Evolutionary conservation across 108 stramenopile species (phyloP), one percentile per base, ranked within the genome.

Genomic region (Nannochloropsis salina): DNA sequence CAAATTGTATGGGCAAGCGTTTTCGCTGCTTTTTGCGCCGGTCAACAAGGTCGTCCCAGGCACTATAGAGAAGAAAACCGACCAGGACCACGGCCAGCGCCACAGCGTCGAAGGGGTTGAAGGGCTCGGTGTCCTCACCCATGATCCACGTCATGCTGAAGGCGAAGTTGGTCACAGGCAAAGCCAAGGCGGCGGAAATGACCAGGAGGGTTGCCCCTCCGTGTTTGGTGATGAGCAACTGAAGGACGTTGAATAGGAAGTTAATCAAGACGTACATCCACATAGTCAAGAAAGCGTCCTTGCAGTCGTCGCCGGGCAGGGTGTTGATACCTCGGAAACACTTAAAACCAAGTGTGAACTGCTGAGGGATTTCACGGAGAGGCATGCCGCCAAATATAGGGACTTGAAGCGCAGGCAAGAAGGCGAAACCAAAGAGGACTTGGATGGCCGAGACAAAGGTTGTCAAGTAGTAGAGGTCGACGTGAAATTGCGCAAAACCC

Each of bases 101-200:
- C 8, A 51, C 83, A 1, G 83, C 22, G 84, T 87, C 87, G n/a
- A 40, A 80, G 42, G 44, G 31, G 43, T 41, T 85, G 80, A 87
- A 85, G 22, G 87, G 83, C 51, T 87, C 87, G 22, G 81, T 83
- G 9, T 87, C 87, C 41, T 87, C 87, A 9, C 87, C 87, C 87
- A 87, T 87, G n/a, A 87, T 31, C 15, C 44, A 43, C 80, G 61
- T 10, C 83, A 87, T 41, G 31, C 41, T 42, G 44, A 87, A 87
- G 15, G 87, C 87, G 9, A 87, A 20, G 40, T 87, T 87, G 41
- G 87, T 87, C 43, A 87, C 42, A 5, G 87, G 87, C 40, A 87
- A 21, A 40, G 83, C 84, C 44, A 87, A 41, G 45, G 87, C 87
- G 11, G 44, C 43, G 10, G 87, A 82, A 3, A 87, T 74, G 6